Base-by-base conservation (phyloP, 306 rosid genomes). In the Castanea sativa region DNA sequence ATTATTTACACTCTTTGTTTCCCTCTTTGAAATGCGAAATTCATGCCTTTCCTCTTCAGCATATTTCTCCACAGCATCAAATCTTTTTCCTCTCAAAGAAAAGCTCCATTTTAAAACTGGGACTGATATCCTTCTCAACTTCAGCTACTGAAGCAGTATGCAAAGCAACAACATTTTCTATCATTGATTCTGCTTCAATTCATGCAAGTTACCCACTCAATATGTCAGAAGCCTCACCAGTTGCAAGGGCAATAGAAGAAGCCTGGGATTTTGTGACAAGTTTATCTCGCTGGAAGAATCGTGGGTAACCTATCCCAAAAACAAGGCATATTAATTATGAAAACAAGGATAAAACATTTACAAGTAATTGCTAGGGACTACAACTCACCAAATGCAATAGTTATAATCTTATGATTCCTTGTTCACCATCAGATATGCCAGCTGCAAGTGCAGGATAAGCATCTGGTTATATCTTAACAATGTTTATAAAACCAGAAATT, bases 371-470 rank as follows among this genome's bases (percentile, higher is more conserved):
- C 16, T 75, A 55, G 64, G 76, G 55, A 80, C 78, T 64, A 60
- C 0, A 72, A 85, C 90, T 65, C 61, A 95, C 99, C 99, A 87
- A 95, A 91, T 75, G 98, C 96, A 84, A 93, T 96, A 79, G 97
- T 90, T 76, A 32, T 32, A 0, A 32, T 4, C 35, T 32, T 32
- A 91, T 86, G 84, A 95, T 91, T 73, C 98, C 97, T 49, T 95
- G 97, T 78, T 95, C 99, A 75, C 94, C 96, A 57, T 81, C 69
- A 84, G 94, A 86, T 19, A 93, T 84, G 77, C 91, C 99, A 71
- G 98, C 97, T 77, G 93, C 96, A 80, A 95, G 86, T 4, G 99
- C 97, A 84, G 99, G 99, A 82, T 96, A 95, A 29, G 99, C 98
- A 89, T 93, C 91, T 63, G 88, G 96, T 79, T 95, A 97, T 88